A percentile compares a stretch with the other conserved stretches of the same genome.
Evolutionary conservation across 768 basidiomycete species (phyloP).

Genomic region (Glaciozyma antarctica): DNA sequence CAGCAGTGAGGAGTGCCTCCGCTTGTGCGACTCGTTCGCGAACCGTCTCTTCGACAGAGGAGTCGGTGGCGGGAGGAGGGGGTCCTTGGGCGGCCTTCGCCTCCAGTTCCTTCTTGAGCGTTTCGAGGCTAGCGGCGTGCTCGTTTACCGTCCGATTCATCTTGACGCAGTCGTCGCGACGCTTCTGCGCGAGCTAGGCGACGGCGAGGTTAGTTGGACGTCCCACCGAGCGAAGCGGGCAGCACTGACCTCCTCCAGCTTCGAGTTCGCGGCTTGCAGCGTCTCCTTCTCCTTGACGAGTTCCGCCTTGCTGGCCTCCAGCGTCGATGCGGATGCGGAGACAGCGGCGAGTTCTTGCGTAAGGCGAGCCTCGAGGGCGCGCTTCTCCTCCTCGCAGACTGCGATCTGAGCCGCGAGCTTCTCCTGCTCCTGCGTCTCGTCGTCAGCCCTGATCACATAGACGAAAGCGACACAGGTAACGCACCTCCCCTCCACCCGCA

Average conservation of each 20-base stretch:
- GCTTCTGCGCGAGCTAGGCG: no score
- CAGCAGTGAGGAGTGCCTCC: background rate
- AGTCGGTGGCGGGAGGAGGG: background rate
- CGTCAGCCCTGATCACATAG: background rate
- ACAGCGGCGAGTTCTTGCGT: background rate
- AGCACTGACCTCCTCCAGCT: no score
- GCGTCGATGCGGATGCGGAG: background rate
- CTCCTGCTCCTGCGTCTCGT: conserved; percentile 18
- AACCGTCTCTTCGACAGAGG: background rate
- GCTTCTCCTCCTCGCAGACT: conserved; percentile 12
- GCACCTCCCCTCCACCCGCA: background rate
- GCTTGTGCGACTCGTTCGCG: background rate
- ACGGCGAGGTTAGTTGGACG: no score
- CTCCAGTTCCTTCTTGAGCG: conserved; percentile 7
- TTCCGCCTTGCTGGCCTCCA: background rate
- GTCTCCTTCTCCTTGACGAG: background rate
- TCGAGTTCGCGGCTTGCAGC: no score
- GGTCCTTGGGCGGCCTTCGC: background rate
- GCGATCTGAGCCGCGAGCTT: conserved; percentile 17
- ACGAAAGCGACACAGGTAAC: background rate
- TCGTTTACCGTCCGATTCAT: background rate
- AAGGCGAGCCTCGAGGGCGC: conserved; percentile 1
- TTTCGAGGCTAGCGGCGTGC: background rate
- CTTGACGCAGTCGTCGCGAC: no score
- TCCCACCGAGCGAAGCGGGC: no score